Conservation (phyloP, 768 basidiomycete species). For the Mycena maculata region DNA sequence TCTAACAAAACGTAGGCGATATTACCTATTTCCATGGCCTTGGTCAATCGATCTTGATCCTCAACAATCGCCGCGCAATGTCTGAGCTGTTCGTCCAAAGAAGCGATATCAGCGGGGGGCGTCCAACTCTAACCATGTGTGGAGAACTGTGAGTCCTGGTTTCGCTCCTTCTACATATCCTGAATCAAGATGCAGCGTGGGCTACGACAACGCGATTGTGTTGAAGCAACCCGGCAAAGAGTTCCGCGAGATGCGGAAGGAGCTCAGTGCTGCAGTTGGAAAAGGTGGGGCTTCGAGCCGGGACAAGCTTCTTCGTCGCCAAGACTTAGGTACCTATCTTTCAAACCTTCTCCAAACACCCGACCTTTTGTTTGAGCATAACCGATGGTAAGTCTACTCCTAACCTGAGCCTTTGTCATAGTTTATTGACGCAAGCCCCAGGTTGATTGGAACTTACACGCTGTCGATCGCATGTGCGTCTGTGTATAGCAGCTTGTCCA, state of each 20-base stretch:
- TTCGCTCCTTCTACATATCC: not conserved
- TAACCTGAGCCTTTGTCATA: not conserved
- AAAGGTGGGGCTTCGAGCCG: conserved; percentile 1
- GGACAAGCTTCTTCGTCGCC: conserved; percentile 12
- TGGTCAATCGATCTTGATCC: conserved; percentile 1
- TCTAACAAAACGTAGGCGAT: not conserved
- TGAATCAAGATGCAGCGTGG: not conserved
- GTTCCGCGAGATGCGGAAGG: conserved; percentile 14
- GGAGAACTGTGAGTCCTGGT: conserved; percentile 8
- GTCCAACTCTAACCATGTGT: conserved; percentile 17
- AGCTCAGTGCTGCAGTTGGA: conserved; percentile 1
- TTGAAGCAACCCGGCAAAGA: conserved; percentile 7
- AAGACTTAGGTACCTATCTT: conserved; percentile 15
- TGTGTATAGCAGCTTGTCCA: not conserved
- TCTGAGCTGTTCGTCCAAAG: not conserved
- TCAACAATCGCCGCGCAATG: conserved; percentile 5
- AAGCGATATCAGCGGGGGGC: conserved; percentile 10
- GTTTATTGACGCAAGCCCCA: not conserved
- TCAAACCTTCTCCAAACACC: conserved; percentile 15
- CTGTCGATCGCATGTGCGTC: conserved; percentile 10
- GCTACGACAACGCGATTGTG: not conserved
- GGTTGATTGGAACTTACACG: conserved; percentile 9
- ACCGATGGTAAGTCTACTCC: not conserved
- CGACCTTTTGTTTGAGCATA: not conserved
- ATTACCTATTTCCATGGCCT: conserved; percentile 11